Percentiles rank a stretch among this genome's conserved stretches.
These are phyloP conservation scores for Orobanche coerulescens DNA, from an alignment of 257 asterid species.

Conservation along the genomic window DNA sequence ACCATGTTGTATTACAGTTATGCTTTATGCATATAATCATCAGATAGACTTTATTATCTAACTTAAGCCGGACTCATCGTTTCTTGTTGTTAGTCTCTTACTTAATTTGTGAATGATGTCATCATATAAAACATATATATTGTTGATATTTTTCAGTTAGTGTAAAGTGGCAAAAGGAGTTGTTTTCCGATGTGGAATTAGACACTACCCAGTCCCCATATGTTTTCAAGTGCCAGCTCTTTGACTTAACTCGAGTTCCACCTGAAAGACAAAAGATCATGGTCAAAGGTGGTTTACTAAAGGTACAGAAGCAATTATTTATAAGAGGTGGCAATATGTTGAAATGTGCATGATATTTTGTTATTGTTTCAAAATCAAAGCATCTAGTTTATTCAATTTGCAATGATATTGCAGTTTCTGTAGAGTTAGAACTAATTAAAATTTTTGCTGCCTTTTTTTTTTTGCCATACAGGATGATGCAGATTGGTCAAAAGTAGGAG, in stretches of 20 bases:
- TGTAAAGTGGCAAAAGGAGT: constrained; percentile 95
- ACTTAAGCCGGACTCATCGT: not conserved
- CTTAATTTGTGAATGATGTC: constrained; percentile 15
- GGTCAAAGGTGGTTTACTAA: constrained; percentile 95
- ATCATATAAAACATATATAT: not conserved
- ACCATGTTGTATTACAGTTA: not conserved
- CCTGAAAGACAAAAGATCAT: constrained; percentile 99
- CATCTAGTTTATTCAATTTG: constrained; percentile 10
- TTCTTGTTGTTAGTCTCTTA: not conserved
- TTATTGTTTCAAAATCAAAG: not conserved
- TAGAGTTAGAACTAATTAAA: constrained; percentile 9
- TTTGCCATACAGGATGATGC: constrained; percentile 65
- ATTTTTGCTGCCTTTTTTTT: constrained; percentile 18
- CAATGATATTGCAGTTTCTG: constrained; percentile 6
- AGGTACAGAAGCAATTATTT: constrained; percentile 44
- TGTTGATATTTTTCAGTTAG: constrained; percentile 51
- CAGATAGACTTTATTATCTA: constrained; percentile 13
- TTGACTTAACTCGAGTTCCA: constrained; percentile 95
- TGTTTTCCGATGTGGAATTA: constrained; percentile 66
- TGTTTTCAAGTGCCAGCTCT: constrained; percentile 90
- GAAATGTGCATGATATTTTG: not conserved
- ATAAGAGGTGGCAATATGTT: not conserved
- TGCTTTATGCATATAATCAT: not conserved
- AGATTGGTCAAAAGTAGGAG: constrained; percentile 88
- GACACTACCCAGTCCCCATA: constrained; percentile 89